Percentiles rank a stretch among this genome's conserved stretches.
phyloP scores from a whole-genome alignment of 139 green algal genomes.

The Coccomyxa sp. region DNA sequence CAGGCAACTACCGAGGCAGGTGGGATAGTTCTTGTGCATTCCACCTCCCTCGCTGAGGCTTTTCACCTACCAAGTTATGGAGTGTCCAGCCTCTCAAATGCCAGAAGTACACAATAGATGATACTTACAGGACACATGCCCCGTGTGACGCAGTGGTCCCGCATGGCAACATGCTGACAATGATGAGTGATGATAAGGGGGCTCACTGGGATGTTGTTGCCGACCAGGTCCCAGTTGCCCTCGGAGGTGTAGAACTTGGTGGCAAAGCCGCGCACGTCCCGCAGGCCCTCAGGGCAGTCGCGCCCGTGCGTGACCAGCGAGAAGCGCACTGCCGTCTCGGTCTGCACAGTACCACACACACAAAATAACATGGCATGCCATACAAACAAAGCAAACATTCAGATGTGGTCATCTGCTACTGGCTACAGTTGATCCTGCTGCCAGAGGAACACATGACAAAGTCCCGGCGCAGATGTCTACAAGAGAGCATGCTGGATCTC shows the following conservation, averaged over 20 bases:
- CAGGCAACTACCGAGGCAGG: too few species aligned
- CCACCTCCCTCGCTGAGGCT: too few species aligned
- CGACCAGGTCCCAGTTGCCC: constrained; percentile 61
- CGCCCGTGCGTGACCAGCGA: constrained; percentile 49
- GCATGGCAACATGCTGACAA: not conserved
- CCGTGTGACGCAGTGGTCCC: not conserved
- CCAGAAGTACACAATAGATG: not conserved
- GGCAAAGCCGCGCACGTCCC: constrained; percentile 60
- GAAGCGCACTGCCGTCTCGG: constrained; percentile 47
- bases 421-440: too few species aligned
- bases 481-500: too few species aligned
- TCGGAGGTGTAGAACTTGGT: constrained; percentile 69
- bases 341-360: constrained; percentile 25
- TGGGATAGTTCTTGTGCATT: too few species aligned
- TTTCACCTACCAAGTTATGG: too few species aligned
- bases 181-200: not conserved
- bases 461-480: too few species aligned
- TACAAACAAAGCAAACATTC: too few species aligned
- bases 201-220: constrained; percentile 30
- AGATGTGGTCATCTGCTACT: too few species aligned
- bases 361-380: too few species aligned
- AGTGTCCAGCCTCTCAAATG: too few species aligned
- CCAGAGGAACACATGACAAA: too few species aligned
- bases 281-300: constrained; percentile 51
- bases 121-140: not conserved